Evolutionary conservation across 2,329 filamentous ascomycete genomes (phyloP).

Genomic region (Aureobasidium pullulans): DNA sequence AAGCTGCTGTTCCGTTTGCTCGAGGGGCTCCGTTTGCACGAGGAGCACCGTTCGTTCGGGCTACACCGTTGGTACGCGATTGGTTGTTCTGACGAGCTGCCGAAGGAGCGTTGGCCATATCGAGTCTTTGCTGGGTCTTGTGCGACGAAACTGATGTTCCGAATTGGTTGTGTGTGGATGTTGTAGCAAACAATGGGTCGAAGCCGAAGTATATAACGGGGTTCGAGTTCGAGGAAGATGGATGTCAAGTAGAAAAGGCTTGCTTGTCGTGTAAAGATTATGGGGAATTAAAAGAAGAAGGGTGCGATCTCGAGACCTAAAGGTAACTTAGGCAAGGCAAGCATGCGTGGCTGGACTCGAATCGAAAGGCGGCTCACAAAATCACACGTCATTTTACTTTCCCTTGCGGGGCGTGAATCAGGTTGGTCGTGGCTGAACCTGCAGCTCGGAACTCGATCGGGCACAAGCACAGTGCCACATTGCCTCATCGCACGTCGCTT

Average conservation of each 20-base stretch:
- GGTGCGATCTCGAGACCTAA: conserved; percentile 10
- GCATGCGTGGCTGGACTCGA: background rate
- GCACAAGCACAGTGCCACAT: conserved; percentile 8
- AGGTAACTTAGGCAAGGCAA: conserved; percentile 1
- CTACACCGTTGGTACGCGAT: conserved; percentile 11
- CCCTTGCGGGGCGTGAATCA: conserved; percentile 7
- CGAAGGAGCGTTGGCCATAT: conserved; percentile 10
- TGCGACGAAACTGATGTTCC: background rate
- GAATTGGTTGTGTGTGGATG: background rate
- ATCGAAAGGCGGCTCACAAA: background rate
- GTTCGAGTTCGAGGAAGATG: background rate
- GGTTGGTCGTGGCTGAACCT: conserved; percentile 6
- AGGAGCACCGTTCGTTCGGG: conserved; percentile 9
- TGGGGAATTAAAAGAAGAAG: conserved; percentile 3
- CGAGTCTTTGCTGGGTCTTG: background rate
- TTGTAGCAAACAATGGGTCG: background rate
- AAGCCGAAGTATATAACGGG: background rate
- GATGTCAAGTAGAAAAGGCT: background rate
- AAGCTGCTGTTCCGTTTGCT: conserved; percentile 8
- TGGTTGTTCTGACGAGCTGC: conserved; percentile 10
- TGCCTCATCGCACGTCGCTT: conserved; percentile 13
- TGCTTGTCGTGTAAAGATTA: background rate
- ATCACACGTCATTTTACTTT: conserved; percentile 9
- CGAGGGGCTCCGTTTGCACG: conserved; percentile 13
- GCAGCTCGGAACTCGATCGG: conserved; percentile 4